Percentiles rank a stretch among this genome's conserved stretches.
These are phyloP conservation scores for Fusarium tuaranense DNA, from an alignment of 2,329 filamentous ascomycete genomes.

Conservation along the genomic window DNA sequence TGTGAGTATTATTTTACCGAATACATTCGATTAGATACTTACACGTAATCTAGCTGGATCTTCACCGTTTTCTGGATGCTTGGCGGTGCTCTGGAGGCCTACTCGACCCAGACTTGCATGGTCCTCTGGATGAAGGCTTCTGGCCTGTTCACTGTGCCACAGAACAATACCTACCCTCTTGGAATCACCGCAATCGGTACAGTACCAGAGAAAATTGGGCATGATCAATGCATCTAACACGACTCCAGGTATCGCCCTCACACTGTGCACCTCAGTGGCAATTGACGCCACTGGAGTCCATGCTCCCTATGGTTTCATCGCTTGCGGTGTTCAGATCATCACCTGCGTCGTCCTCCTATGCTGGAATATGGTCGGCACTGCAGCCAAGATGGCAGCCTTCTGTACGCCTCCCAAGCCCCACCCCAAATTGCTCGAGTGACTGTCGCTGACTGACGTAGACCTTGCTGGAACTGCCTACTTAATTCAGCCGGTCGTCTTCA, in stretches of 20 bases:
- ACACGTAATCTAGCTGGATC: constrained; percentile 36
- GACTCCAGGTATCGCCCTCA: background rate
- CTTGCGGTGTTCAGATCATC: constrained; percentile 48
- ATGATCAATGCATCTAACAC: background rate
- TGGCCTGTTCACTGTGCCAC: constrained; percentile 41
- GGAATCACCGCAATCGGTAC: constrained; percentile 45
- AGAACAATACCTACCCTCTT: constrained; percentile 54
- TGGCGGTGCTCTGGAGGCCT: constrained; percentile 51
- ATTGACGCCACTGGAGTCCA: constrained; percentile 52
- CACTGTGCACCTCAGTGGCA: constrained; percentile 50
- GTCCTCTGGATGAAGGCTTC: constrained; percentile 47
- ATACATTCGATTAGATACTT: background rate
- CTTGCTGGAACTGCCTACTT: constrained; percentile 54
- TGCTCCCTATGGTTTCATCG: constrained; percentile 49
- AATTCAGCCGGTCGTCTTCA: constrained; percentile 54
- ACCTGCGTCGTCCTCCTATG: constrained; percentile 49
- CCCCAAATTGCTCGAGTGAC: too few relatives aligned
- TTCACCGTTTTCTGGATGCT: constrained; percentile 51
- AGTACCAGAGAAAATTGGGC: fast-evolving
- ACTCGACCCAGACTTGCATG: constrained; percentile 38
- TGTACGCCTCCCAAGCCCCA: constrained; percentile 4
- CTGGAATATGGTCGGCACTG: constrained; percentile 45
- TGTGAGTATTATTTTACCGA: constrained; percentile 17
- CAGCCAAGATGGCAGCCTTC: constrained; percentile 33
- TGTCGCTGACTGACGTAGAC: constrained; percentile 41